Conservation (phyloP, 345 rosid species). For the Rhizophora apiculata region DNA sequence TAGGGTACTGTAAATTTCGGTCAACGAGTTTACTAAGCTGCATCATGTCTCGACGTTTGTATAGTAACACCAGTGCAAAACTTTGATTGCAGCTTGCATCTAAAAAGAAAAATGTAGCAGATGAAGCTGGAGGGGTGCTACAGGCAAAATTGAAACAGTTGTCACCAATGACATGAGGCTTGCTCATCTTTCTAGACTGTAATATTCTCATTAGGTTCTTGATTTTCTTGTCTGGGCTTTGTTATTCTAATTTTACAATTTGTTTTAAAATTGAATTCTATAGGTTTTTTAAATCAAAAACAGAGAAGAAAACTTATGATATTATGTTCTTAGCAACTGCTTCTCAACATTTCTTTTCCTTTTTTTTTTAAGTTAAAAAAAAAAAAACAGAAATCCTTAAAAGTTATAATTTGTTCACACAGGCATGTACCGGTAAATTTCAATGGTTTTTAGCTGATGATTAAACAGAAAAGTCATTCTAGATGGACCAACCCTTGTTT, state of each 20-base stretch:
- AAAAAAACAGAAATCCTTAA: too few relatives aligned
- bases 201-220: neutral
- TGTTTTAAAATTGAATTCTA: neutral
- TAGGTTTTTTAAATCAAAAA: neutral
- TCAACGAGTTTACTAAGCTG: neutral
- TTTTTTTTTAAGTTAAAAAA: too few relatives aligned
- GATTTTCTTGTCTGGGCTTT: neutral
- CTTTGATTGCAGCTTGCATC: conserved; percentile 66
- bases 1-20: too few relatives aligned
- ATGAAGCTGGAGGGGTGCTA: conserved; percentile 72
- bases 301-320: too few relatives aligned
- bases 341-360: too few relatives aligned
- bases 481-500: too few relatives aligned
- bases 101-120: conserved; percentile 79
- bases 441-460: too few relatives aligned
- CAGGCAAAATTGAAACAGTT: conserved; percentile 70
- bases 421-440: too few relatives aligned
- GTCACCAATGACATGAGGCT: conserved; percentile 20
- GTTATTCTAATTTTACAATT: neutral
- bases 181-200: conserved; percentile 4
- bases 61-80: neutral
- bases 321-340: too few relatives aligned
- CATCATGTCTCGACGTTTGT: neutral
- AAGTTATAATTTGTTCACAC: too few relatives aligned
- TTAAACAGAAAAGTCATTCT: too few relatives aligned